These are phyloP conservation scores for Cicer arietinum DNA, from an alignment of 306 rosid species.

Conservation along the genomic window DNA sequence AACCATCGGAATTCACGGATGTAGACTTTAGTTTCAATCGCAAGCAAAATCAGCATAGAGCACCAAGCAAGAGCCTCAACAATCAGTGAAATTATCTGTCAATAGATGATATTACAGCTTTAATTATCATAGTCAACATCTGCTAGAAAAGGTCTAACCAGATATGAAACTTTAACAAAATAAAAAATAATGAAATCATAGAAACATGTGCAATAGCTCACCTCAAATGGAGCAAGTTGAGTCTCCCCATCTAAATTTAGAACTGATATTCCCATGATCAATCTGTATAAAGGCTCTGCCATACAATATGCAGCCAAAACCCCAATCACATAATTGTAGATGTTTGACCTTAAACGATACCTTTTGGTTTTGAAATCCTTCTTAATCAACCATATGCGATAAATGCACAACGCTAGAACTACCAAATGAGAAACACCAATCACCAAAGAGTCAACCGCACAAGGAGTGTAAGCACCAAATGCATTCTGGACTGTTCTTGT, in stretches of 20 bases:
- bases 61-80: slow-evolving; percentile 80
- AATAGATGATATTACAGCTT: slow-evolving; percentile 44
- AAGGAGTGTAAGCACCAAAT: slow-evolving; percentile 87
- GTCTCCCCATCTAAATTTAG: slow-evolving; percentile 83
- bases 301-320: slow-evolving; percentile 71
- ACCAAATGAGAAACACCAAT: slow-evolving; percentile 68
- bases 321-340: slow-evolving; percentile 75
- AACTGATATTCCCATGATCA: slow-evolving; percentile 81
- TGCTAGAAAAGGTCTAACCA: slow-evolving; percentile 29
- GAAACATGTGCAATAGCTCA: slow-evolving; percentile 46
- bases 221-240: slow-evolving; percentile 93
- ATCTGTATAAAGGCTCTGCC: slow-evolving; percentile 83
- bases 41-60: slow-evolving; percentile 78
- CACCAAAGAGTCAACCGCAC: slow-evolving; percentile 78
- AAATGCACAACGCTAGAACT: slow-evolving; percentile 73
- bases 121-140: slow-evolving; percentile 32
- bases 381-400: slow-evolving; percentile 76
- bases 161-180: slow-evolving; percentile 31
- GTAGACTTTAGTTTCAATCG: slow-evolving; percentile 78
- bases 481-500: slow-evolving; percentile 76
- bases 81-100: slow-evolving; percentile 69
- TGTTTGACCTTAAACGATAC: slow-evolving; percentile 75
- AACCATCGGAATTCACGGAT: slow-evolving; percentile 83
- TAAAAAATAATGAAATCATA: slow-evolving; percentile 1
- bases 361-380: slow-evolving; percentile 73